phyloP scores from a whole-genome alignment of 257 asterid species.

The Echium plantagineum region DNA sequence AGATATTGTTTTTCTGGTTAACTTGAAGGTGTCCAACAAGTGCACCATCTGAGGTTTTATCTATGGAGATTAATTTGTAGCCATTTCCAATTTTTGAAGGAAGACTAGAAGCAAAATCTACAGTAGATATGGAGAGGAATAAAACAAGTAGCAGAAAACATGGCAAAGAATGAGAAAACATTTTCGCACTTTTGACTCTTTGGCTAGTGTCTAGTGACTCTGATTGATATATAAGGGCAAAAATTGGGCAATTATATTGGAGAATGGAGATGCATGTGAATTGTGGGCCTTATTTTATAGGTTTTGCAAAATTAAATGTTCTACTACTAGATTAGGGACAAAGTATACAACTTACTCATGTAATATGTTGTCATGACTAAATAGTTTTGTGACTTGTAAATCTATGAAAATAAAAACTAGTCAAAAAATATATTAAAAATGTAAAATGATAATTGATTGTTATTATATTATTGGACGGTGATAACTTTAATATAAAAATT shows the following conservation, averaged over 20 bases:
- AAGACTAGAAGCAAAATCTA: constrained; percentile 19
- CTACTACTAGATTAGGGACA: no score
- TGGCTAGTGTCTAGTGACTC: not conserved
- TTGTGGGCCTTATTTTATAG: not conserved
- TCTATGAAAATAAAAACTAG: no score
- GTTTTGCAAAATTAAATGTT: no score
- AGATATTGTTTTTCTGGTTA: constrained; percentile 55
- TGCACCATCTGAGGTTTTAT: constrained; percentile 63
- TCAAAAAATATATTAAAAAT: no score
- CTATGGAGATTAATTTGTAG: constrained; percentile 59
- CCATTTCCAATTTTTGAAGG: constrained; percentile 66
- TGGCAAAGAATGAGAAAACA: not conserved
- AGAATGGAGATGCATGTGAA: not conserved
- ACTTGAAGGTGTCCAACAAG: constrained; percentile 64
- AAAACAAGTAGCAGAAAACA: constrained; percentile 11
- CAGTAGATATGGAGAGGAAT: constrained; percentile 11
- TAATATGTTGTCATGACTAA: no score
- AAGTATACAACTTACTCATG: no score
- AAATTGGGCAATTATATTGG: not conserved
- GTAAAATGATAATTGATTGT: no score
- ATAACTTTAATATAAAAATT: no score
- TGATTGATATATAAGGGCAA: constrained; percentile 17
- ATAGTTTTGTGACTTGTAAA: no score
- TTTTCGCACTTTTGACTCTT: not conserved
- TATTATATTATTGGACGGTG: no score